Base-by-base conservation (phyloP, 1,139 yeast species). In the Yamadazyma sp. region DNA sequence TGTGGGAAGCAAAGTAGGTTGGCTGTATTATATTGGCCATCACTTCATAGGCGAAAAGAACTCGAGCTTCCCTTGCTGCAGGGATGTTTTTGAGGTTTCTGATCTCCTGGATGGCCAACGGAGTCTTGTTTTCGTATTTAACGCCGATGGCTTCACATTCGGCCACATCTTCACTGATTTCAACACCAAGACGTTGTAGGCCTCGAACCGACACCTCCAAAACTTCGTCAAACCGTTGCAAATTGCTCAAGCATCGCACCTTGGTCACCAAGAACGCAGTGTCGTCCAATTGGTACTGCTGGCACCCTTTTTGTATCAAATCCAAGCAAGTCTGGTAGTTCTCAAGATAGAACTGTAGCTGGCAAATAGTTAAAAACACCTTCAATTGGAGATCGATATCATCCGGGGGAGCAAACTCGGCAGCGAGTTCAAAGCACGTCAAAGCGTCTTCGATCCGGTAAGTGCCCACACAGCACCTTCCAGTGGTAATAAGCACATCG, bases 31-130 rank as follows among this genome's bases (percentile, higher is more conserved):
- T 46, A 32, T 72, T 75, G 17, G 69, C 56, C 17, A 76, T 61
- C 17, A 76, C 59, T 40, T 74, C 77, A 35, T 69, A 76, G 2
- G 68, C 61, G 26, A 74, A 51, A 5, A 59, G 42, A 2, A 61
- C 51, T 12, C 55, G 51, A 2, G 64, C 61, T 31, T 69, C 61
- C 3, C 59, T 59, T 1, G 66, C 53, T 1, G 42, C 41, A 10
- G 58, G 57, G 4, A 55, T 39, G 1, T 56, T 46, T 4, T 56
- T 59, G 37, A 75, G 50, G 6, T 54, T 56, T 23, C 76, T 52
- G 12, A 77, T 70, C 36, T 75, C 80, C 2, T 64, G 54, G 2
- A 70, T 59, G 1, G 79, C 66, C 3, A 66, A 49, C 0, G 80
- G 79, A 5, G 73, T 56, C 36, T 61, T 59, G 6, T 58, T 57